Evolutionary conservation across 1,284 basidiomycete species (phyloP), one percentile per base, ranked within the genome.

Genomic region (Cerioporus squamosus): DNA sequence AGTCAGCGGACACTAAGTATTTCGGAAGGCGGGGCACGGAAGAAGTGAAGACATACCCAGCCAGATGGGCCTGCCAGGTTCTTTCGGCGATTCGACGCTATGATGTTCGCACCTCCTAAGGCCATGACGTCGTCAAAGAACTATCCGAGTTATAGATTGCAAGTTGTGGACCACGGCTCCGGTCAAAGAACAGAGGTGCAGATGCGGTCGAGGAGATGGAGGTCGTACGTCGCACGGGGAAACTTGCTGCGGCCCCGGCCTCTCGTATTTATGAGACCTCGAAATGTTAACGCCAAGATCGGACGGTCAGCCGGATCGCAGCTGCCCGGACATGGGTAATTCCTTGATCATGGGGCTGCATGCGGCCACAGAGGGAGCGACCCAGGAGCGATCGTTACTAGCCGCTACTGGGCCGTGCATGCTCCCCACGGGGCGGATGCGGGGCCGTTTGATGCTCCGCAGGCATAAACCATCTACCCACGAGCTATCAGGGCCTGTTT

Each of bases 51-150:
- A 71, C 81, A 53, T 67, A 87, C 87, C 84, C 84, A 88, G 68
- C 87, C 87, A 53, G 87, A 88, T 65, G 82, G 71, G 42, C 87
- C 87, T 48, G 84, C 80, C 29, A 89, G 76, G 15, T 78, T 77
- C 69, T 75, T 80, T 46, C 87, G 81, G 57, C 81, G 82, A 45
- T 71, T 74, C 17, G 80, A 75, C 52, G 80, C 74, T 22, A 79
- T 67, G 52, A 70, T 67, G 48, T 62, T 60, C 51, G 65, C 68
- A 63, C 71, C 68, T 56, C 75, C 76, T 70, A 77, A 79, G 67
- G 74, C 79, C 81, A 85, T 85, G 45, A 53, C 73, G 57, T 44
- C 42, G 44, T 51, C 22, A 12, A 10, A 36, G 33, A 36, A 15
- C 33, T 36, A 36, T 36, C 8, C 33, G 12, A 36, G 14, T 15